These are phyloP conservation scores for Anacardium occidentale DNA, from an alignment of 345 rosid genomes.

Conservation along the genomic window DNA sequence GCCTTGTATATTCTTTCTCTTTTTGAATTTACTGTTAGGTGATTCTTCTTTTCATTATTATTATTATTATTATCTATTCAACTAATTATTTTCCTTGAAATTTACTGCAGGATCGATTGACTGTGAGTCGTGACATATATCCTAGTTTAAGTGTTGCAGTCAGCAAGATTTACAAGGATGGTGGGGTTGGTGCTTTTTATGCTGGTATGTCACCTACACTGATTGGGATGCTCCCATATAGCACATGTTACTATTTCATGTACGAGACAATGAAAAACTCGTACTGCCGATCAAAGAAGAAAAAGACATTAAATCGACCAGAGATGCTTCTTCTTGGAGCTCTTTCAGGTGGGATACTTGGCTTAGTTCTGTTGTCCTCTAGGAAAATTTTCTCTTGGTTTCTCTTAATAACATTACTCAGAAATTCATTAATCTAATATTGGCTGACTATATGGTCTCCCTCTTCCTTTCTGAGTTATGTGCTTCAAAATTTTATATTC, in stretches of 20 bases:
- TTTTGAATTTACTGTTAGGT: background rate
- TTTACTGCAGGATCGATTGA: conserved; percentile 80
- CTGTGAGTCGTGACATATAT: conserved; percentile 82
- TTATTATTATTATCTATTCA: background rate
- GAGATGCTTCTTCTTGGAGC: conserved; percentile 95
- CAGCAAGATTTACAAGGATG: conserved; percentile 71
- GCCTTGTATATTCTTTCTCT: background rate
- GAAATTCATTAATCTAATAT: background rate
- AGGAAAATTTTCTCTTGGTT: background rate
- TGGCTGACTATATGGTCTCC: too few relatives aligned
- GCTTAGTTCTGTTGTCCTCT: background rate
- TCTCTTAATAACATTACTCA: background rate
- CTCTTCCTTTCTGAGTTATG: background rate
- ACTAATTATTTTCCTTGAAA: conserved; percentile 22
- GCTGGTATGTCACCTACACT: conserved; percentile 84
- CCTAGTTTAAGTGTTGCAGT: conserved; percentile 75
- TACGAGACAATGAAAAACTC: conserved; percentile 74
- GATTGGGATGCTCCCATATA: conserved; percentile 96
- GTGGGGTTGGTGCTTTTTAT: conserved; percentile 82
- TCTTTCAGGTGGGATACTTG: conserved; percentile 60
- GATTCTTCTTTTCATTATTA: background rate
- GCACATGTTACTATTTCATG: conserved; percentile 95
- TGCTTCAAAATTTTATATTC: background rate
- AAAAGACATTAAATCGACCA: conserved; percentile 77
- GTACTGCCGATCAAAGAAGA: conserved; percentile 74